Percentiles rank a stretch among this genome's conserved stretches.
Evolutionary conservation across 495 filamentous ascomycete species (phyloP).

Genomic region (Wilcoxina mikolae): DNA sequence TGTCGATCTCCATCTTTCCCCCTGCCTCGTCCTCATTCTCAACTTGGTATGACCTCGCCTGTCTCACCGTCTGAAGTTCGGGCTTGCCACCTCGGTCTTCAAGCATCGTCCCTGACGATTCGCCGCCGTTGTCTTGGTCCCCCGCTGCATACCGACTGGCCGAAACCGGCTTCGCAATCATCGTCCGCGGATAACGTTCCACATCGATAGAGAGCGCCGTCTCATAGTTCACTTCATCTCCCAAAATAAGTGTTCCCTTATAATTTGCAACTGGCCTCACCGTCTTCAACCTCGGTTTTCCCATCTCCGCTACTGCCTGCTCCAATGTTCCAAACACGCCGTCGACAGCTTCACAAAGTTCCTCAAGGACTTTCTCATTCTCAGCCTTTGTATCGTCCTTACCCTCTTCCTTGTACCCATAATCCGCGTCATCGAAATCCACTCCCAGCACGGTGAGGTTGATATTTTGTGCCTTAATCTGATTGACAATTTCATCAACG

Average conservation of each 20-base stretch:
- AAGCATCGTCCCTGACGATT: slow-evolving; percentile 36
- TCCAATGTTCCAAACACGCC: slow-evolving; percentile 69
- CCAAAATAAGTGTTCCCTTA: slow-evolving; percentile 66
- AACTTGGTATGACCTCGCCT: slow-evolving; percentile 63
- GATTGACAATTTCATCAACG: slow-evolving; percentile 48
- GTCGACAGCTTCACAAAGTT: slow-evolving; percentile 47
- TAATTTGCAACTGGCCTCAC: slow-evolving; percentile 59
- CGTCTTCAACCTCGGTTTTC: slow-evolving; percentile 55
- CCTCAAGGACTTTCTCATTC: slow-evolving; percentile 55
- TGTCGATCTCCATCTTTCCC: slow-evolving; percentile 69
- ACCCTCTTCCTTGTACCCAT: slow-evolving; percentile 82
- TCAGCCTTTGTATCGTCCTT: slow-evolving; percentile 55
- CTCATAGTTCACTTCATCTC: slow-evolving; percentile 56
- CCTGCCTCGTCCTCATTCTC: slow-evolving; percentile 56
- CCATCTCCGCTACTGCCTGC: slow-evolving; percentile 63
- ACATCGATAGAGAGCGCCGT: slow-evolving; percentile 64
- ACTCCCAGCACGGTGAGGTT: slow-evolving; percentile 67
- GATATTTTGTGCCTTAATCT: slow-evolving; percentile 60
- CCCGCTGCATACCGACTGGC: slow-evolving; percentile 58
- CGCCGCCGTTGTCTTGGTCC: slow-evolving; percentile 32
- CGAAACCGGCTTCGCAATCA: slow-evolving; percentile 53
- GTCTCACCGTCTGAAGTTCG: slow-evolving; percentile 50
- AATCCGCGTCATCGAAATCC: slow-evolving; percentile 89
- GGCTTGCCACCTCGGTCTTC: slow-evolving; percentile 32
- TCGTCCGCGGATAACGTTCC: slow-evolving; percentile 75